Conservation (phyloP, 306 rosid species). For the Quercus variabilis region DNA sequence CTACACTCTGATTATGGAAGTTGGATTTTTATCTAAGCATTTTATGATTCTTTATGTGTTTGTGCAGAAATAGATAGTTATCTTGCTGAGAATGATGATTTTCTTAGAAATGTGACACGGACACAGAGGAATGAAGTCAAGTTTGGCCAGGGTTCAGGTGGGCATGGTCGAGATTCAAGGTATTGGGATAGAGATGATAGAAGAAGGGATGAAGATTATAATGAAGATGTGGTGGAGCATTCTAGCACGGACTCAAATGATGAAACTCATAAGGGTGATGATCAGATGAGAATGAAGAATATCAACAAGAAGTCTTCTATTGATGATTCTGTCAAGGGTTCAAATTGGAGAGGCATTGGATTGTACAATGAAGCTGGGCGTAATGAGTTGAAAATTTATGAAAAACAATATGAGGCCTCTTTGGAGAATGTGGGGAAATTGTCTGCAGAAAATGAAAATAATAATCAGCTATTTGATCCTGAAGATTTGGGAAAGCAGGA, state of each 20-base stretch:
- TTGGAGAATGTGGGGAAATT: slow-evolving; percentile 39
- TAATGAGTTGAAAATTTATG: slow-evolving; percentile 78
- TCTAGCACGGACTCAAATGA: slow-evolving; percentile 24
- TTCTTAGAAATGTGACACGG: slow-evolving; percentile 81
- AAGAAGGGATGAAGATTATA: slow-evolving; percentile 88
- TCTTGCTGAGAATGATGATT: slow-evolving; percentile 63
- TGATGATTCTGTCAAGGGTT: slow-evolving; percentile 33
- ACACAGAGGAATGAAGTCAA: slow-evolving; percentile 53
- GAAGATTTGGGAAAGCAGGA: slow-evolving; percentile 41
- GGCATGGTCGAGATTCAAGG: slow-evolving; percentile 86
- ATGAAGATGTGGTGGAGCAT: slow-evolving; percentile 57
- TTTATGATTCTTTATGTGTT: slow-evolving; percentile 21
- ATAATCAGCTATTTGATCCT: slow-evolving; percentile 22
- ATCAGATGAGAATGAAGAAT: slow-evolving; percentile 27
- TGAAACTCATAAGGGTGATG: slow-evolving; percentile 29
- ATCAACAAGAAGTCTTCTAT: slow-evolving; percentile 27
- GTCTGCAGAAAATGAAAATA: slow-evolving; percentile 20
- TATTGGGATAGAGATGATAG: slow-evolving; percentile 98
- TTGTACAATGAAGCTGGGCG: slow-evolving; percentile 98
- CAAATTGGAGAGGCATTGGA: slow-evolving; percentile 52
- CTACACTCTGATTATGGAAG: neutral
- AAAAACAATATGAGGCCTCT: slow-evolving; percentile 90
- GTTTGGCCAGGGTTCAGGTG: slow-evolving; percentile 73
- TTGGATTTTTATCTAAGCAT: slow-evolving; percentile 1
- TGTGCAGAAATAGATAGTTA: slow-evolving; percentile 48